Evolutionary conservation across 768 basidiomycete genomes (phyloP).

Genomic region (Russula sp.): DNA sequence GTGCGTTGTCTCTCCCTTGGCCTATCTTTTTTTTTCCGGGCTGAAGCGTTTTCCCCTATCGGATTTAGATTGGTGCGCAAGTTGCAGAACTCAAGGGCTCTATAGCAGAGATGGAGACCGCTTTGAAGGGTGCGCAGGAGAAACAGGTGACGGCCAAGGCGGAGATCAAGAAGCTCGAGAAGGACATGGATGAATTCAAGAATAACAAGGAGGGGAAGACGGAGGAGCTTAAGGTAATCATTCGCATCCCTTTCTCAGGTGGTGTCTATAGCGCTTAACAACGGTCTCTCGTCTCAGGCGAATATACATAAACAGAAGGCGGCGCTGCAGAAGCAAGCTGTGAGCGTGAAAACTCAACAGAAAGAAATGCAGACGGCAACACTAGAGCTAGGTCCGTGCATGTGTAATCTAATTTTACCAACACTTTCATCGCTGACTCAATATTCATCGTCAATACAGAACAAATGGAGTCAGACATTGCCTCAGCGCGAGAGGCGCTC

Average conservation of each 20-base stretch:
- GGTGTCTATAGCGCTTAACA: neutral
- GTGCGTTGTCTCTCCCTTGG: slow-evolving; percentile 47
- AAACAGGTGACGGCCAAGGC: slow-evolving; percentile 74
- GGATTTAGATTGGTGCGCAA: slow-evolving; percentile 67
- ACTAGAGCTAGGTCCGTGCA: slow-evolving; percentile 76
- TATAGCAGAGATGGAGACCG: slow-evolving; percentile 55
- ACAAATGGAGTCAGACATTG: slow-evolving; percentile 76
- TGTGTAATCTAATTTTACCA: neutral
- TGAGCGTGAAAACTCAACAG: slow-evolving; percentile 79
- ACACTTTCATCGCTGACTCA: neutral
- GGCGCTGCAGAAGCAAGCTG: slow-evolving; percentile 75
- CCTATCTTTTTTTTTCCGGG: neutral
- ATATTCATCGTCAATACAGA: slow-evolving; percentile 44
- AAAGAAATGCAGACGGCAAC: slow-evolving; percentile 85
- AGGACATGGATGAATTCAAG: slow-evolving; percentile 98
- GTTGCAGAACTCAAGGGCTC: slow-evolving; percentile 68
- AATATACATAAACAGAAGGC: slow-evolving; percentile 80
- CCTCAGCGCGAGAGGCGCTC: slow-evolving; percentile 17
- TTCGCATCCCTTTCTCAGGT: neutral
- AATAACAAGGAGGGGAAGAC: slow-evolving; percentile 98
- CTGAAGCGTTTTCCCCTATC: neutral
- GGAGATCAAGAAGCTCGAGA: slow-evolving; percentile 84
- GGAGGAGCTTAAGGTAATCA: slow-evolving; percentile 78
- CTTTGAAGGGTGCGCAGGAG: slow-evolving; percentile 62
- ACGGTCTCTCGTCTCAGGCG: slow-evolving; percentile 44